These are phyloP conservation scores for Termitomyces titanicus DNA, from an alignment of 768 basidiomycete species.

Conservation along the genomic window DNA sequence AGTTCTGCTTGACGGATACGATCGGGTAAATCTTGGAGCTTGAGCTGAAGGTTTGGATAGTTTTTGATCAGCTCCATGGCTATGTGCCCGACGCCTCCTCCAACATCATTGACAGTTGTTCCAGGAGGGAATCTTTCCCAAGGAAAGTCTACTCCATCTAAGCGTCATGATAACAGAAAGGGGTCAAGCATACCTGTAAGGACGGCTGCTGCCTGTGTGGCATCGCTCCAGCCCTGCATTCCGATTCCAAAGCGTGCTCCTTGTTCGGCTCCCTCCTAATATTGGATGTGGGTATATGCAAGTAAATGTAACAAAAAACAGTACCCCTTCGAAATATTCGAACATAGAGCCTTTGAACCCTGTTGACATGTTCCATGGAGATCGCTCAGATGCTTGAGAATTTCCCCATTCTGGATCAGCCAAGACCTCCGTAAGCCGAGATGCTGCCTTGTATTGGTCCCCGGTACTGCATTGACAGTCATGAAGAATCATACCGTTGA, in stretches of 20 bases:
- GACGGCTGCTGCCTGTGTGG: constrained; percentile 15
- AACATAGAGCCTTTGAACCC: constrained; percentile 7
- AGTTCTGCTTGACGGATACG: constrained; percentile 26
- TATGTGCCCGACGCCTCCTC: constrained; percentile 33
- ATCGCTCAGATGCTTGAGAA: constrained; percentile 16
- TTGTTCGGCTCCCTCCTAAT: constrained; percentile 13
- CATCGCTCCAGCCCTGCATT: constrained; percentile 28
- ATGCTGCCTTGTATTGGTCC: constrained; percentile 10
- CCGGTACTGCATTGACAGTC: constrained; percentile 13
- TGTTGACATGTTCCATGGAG: constrained; percentile 14
- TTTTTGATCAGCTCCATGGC: constrained; percentile 28
- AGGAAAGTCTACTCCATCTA: constrained; percentile 24
- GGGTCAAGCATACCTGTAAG: constrained; percentile 15
- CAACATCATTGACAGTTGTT: constrained; percentile 36
- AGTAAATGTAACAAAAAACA: background rate
- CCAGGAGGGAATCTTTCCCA: constrained; percentile 28
- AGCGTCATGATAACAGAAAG: background rate
- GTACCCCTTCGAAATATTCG: constrained; percentile 8
- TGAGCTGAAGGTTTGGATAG: constrained; percentile 29
- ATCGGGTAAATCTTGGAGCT: constrained; percentile 33
- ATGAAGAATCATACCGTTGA: background rate
- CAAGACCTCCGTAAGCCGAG: constrained; percentile 29
- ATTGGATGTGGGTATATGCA: background rate
- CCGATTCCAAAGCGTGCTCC: constrained; percentile 25
- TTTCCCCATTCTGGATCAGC: constrained; percentile 28